Conservation (phyloP, 2,329 filamentous ascomycete species). For the Sphaerulina musiva region DNA sequence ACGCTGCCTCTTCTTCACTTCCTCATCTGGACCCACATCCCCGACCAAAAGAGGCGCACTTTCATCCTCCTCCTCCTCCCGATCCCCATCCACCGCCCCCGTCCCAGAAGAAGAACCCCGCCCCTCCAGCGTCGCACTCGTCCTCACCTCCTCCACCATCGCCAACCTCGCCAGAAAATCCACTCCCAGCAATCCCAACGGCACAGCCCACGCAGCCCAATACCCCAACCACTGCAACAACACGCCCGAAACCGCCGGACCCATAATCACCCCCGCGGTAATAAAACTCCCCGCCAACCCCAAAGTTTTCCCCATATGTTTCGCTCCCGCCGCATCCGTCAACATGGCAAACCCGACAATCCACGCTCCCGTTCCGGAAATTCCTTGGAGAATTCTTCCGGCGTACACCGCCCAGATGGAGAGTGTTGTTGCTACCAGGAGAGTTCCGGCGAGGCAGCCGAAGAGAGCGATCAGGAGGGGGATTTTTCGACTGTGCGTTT, state of each 20-base stretch:
- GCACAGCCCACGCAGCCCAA: constrained; percentile 17
- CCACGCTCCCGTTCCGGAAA: constrained; percentile 16
- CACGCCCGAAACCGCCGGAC: constrained; percentile 12
- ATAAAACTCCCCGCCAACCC: constrained; percentile 13
- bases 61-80: background rate
- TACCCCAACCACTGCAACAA: constrained; percentile 18
- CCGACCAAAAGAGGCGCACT: constrained; percentile 1
- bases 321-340: constrained; percentile 12
- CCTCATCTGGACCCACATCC: background rate
- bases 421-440: constrained; percentile 11
- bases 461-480: constrained; percentile 15
- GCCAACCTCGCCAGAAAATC: constrained; percentile 13
- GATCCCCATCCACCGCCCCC: background rate
- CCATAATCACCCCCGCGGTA: constrained; percentile 13
- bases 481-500: constrained; percentile 12
- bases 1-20: background rate
- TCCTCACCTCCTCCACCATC: constrained; percentile 9
- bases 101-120: background rate
- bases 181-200: constrained; percentile 10
- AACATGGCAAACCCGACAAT: constrained; percentile 19
- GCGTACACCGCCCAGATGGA: constrained; percentile 11
- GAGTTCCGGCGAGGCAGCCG: constrained; percentile 14
- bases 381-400: constrained; percentile 16
- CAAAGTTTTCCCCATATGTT: constrained; percentile 16
- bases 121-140: too few relatives aligned